Base-by-base conservation (phyloP, 352 stramenopile genomes). In the Peronospora farinosa region DNA sequence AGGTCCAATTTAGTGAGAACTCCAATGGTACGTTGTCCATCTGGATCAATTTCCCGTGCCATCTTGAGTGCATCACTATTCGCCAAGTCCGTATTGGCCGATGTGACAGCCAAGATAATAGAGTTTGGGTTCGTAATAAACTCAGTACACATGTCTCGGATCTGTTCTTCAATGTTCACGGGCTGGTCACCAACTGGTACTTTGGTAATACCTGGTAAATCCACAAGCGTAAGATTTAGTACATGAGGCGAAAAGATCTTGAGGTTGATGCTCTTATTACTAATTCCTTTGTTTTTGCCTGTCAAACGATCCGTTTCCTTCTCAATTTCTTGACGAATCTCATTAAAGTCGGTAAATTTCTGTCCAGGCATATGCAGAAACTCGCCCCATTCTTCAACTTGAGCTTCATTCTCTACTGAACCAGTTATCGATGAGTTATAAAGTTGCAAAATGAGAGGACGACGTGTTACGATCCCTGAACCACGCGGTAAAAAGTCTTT, bases 1-100 rank as follows among this genome's bases (percentile, higher is more conserved):
- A 99, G 83, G 69, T 99, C 97, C 16, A 99, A 70, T 70, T 99
- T 99, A 2, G 97, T 99, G 23, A 99, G 75, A 36, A 99, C 97
- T 35, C 97, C 97, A 57, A 99, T 97, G 5, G 97, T 99, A 31
- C 97, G 78, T 57, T 96, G 78, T 19, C 97, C 97, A 9, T 93
- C 79, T 0, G 78, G 78, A 57, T 96, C 86, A 38, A 96, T 95
- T 59, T 96, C 84, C 2, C 88, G 75, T 19, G 97, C 96, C 70
- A 99, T 88, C 65, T 99, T 98, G 39, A 99, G 77, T 16, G 96
- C 95, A 66, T 99, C 97, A 50, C 84, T 97, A 67, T 99, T 99
- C 21, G 96, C 96, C 44, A 99, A 67, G 72, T 99, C 97, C 11
- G 93, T 98, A 68, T 99, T 99, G 36, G 96, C 97, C 11, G 92